Evolutionary conservation across 1,139 yeast genomes (phyloP).

Genomic region (Suhomyces ambrosiae): DNA sequence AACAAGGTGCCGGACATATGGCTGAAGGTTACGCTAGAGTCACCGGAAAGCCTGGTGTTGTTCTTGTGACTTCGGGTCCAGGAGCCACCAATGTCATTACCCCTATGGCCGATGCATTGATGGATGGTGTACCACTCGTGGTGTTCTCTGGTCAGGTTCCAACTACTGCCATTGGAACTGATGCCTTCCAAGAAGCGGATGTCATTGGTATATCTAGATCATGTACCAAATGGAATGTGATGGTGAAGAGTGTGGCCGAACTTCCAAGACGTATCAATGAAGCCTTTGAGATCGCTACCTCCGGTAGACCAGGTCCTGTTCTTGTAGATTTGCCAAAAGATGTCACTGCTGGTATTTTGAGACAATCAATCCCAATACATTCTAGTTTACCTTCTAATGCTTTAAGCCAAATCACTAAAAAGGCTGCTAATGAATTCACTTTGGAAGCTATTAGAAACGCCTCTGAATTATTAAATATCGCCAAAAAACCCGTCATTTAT

Average conservation of each 20-base stretch:
- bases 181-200: slow-evolving; percentile 99
- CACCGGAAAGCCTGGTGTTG: slow-evolving; percentile 96
- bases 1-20: slow-evolving; percentile 99
- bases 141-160: slow-evolving; percentile 99
- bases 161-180: slow-evolving; percentile 93
- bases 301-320: slow-evolving; percentile 98
- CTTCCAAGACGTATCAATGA: slow-evolving; percentile 94
- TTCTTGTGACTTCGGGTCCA: slow-evolving; percentile 95
- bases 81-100: slow-evolving; percentile 98
- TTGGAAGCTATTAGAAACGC: slow-evolving; percentile 74
- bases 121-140: slow-evolving; percentile 96
- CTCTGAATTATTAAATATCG: slow-evolving; percentile 74
- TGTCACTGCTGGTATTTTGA: slow-evolving; percentile 88
- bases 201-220: slow-evolving; percentile 95
- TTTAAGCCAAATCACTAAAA: slow-evolving; percentile 67
- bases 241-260: slow-evolving; percentile 94
- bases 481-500: slow-evolving; percentile 85
- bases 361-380: slow-evolving; percentile 84
- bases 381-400: slow-evolving; percentile 84
- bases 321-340: slow-evolving; percentile 97
- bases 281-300: slow-evolving; percentile 94
- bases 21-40: slow-evolving; percentile 99
- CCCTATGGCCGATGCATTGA: slow-evolving; percentile 96
- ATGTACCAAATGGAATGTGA: slow-evolving; percentile 98
- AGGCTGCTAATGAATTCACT: slow-evolving; percentile 76